Base-by-base conservation (phyloP, 441 rosid species). In the Viola pubescens region DNA sequence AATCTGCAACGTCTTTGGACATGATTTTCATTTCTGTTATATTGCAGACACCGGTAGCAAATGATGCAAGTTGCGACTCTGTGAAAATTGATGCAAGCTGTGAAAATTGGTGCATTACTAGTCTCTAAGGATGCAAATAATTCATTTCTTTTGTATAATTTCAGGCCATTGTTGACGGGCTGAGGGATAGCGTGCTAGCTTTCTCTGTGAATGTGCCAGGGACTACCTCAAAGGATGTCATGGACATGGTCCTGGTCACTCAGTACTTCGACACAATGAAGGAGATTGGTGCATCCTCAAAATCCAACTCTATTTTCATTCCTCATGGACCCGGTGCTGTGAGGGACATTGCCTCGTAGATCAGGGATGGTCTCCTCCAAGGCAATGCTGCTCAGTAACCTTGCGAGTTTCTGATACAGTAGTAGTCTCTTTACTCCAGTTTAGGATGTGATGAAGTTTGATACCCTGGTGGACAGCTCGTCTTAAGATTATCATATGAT, bases 1-100 rank as follows among this genome's bases (percentile, higher is more conserved):
- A 62, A 7, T 38, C 12, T 49, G 47, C 26, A 51, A 5, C 40
- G 12, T 48, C 8, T 56, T 48, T 52, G 11, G 39, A 65, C 47
- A 5, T 48, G 26, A 40, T 54, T 70, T 37, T 38, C 39, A n/a
- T 39, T 56, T 60, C 70, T 45, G 51, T 37, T 55, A 41, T 66
- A 6, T 16, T 65, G 69, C 82, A 92, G 98, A 80, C 86, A 52
- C 59, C 88, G 12, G 70, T 73, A 6, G 73, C 79, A 37, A 85
- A 81, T 0, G 99, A 91, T 79, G 90, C 87, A 26, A 87, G 98
- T 75, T 87, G 95, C 11, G 98, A 94, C 59, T 88, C 99, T 61
- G 95, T n/a, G n/a, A n/a, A n/a, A n/a, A n/a, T n/a, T n/a, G n/a
- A n/a, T n/a, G n/a, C n/a, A n/a, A n/a, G n/a, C n/a, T n/a, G n/a